Evolutionary conservation across 805 yeast species (phyloP), one percentile per base, ranked within the genome.

Genomic region (Saccharomycopsis vini): DNA sequence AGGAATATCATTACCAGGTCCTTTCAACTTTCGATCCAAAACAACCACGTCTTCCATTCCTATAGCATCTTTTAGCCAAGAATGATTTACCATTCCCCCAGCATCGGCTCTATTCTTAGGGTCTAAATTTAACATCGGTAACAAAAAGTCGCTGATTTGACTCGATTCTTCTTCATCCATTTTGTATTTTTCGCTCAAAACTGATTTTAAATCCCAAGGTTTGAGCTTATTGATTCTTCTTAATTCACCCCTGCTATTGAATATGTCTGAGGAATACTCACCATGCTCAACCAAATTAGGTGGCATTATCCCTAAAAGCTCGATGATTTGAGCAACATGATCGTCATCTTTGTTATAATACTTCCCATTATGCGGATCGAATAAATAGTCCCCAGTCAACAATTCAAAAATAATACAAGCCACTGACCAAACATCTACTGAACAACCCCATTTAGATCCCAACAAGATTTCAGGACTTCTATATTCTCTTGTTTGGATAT

Each of bases 51-150:
- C 70, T 46, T 83, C 92, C 58, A 82, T 69, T 0, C 94, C 94
- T 28, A 75, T 61, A 0, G 90, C 87, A 57, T 85, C 95, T 5
- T 61, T 59, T 22, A 76, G 57, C 96, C 96, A 88, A 10, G 81
- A 79, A 59, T 88, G 95, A 56, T 86, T 82, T 2, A 85, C 77
- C 78, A 88, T 73, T 3, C 96, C 96, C 16, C 97, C 98, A 1
- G 97, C 97, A 64, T 92, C 98, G 12, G 90, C 90, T 52, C 99
- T 71, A 43, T 64, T 61, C 47, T 74, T 79, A 1, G 98, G 97
- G 58, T 81, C 85, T 18, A 86, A 62, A 18, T 70, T 60, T 37
- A 92, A 68, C 95, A 92, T 86, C 6, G 97, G 96, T 37, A 73
- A 59, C 49, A 92, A 63, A 56, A 92, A 88, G 53, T 79, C 86